A percentile compares a stretch with the other conserved stretches of the same genome.
Evolutionary conservation across 352 stramenopile genomes (phyloP).

Genomic region (Globisporangium carolinianum): DNA sequence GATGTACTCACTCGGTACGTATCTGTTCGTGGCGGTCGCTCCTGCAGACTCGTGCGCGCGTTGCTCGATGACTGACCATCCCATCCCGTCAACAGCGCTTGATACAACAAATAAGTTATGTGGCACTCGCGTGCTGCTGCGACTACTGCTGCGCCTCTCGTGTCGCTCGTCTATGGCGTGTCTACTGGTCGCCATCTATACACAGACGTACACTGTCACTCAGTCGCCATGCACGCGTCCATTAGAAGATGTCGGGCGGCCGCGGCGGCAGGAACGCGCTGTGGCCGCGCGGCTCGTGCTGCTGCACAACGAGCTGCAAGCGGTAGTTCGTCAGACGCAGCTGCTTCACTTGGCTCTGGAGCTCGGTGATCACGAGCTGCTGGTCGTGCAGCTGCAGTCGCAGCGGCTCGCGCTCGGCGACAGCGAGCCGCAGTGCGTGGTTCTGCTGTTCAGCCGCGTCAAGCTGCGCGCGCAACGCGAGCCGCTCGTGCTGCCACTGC

Average conservation of each 20-base stretch:
- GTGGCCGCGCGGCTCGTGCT: conserved; percentile 41
- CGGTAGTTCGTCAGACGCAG: conserved; percentile 60
- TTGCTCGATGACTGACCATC: no score
- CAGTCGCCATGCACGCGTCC: not conserved
- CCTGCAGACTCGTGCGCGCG: no score
- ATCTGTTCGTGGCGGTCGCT: no score
- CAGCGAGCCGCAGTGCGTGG: conserved; percentile 31
- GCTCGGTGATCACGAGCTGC: conserved; percentile 56
- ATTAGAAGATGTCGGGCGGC: conserved; percentile 64
- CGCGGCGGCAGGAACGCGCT: conserved; percentile 43
- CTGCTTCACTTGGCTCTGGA: conserved; percentile 67
- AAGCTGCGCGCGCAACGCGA: conserved; percentile 32
- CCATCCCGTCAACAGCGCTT: no score
- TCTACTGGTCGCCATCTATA: no score
- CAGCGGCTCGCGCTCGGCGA: conserved; percentile 36
- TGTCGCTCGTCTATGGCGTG: no score
- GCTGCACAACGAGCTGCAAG: conserved; percentile 68
- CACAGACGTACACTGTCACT: not conserved
- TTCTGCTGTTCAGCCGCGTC: conserved; percentile 52
- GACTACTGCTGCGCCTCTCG: not conserved
- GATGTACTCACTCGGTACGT: not conserved
- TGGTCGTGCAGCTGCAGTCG: conserved; percentile 43
- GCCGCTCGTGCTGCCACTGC: conserved; percentile 44
- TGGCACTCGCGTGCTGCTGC: no score
- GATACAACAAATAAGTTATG: no score